Percentiles rank a stretch among this genome's conserved stretches.
These are phyloP conservation scores for Penicillium herquei DNA, from an alignment of 495 filamentous ascomycete genomes.

Conservation along the genomic window DNA sequence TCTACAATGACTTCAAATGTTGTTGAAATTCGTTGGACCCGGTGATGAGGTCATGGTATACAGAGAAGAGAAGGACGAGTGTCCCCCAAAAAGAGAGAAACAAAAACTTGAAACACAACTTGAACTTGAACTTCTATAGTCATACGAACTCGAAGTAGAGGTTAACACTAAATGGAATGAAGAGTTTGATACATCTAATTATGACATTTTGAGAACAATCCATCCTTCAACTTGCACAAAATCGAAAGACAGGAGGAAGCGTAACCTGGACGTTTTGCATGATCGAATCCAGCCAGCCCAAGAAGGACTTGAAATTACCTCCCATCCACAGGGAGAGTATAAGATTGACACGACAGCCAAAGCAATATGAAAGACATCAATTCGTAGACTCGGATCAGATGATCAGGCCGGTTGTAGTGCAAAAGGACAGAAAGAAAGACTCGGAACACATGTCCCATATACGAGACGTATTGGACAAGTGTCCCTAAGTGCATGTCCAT, in stretches of 20 bases:
- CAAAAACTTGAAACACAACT: no score
- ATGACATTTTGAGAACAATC: not conserved
- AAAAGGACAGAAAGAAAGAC: not conserved
- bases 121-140: no score
- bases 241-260: not conserved
- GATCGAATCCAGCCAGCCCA: no score
- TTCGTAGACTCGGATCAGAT: slow-evolving; percentile 1
- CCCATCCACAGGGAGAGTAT: not conserved
- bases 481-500: no score
- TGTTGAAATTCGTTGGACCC: no score
- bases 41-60: no score
- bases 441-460: not conserved
- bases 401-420: not conserved
- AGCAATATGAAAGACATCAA: slow-evolving; percentile 1
- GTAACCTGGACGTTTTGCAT: not conserved
- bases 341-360: not conserved
- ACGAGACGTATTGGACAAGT: no score
- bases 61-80: no score
- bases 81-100: not conserved
- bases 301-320: no score
- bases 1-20: no score
- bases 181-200: slow-evolving; percentile 7
- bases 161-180: not conserved
- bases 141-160: no score
- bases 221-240: not conserved